phyloP scores from a whole-genome alignment of 164 flowering plant species.

The Buxus sempervirens region DNA sequence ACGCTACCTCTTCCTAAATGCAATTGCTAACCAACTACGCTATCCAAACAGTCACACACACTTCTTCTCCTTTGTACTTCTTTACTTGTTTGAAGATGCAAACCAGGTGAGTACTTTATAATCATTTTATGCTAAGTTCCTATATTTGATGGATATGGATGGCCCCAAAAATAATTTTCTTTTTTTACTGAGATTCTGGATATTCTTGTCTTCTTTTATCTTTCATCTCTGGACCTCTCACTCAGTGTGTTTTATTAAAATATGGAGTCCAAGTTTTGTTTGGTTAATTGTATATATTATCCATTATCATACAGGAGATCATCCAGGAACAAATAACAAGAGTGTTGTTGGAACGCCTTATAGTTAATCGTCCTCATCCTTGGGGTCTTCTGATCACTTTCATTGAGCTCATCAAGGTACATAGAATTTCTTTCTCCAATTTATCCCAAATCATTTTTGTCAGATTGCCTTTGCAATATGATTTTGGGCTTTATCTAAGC shows the following conservation, averaged over 20 bases:
- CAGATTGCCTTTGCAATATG: background rate
- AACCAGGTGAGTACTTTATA: slow-evolving; percentile 53
- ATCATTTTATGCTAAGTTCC: background rate
- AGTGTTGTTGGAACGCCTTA: slow-evolving; percentile 84
- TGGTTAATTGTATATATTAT: background rate
- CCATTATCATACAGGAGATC: slow-evolving; percentile 55
- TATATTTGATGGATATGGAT: too few relatives aligned
- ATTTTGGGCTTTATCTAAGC: background rate
- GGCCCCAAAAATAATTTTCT: background rate
- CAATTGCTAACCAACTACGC: slow-evolving; percentile 92
- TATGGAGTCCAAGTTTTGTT: too few relatives aligned
- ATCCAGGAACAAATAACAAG: slow-evolving; percentile 98
- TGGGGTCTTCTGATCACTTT: slow-evolving; percentile 98
- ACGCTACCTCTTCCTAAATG: slow-evolving; percentile 90
- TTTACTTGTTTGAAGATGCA: slow-evolving; percentile 79
- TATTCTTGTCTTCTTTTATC: background rate
- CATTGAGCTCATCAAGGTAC: slow-evolving; percentile 94
- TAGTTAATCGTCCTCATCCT: slow-evolving; percentile 93
- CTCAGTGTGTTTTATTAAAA: too few relatives aligned
- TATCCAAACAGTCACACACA: slow-evolving; percentile 98
- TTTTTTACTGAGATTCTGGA: background rate
- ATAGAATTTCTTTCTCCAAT: background rate
- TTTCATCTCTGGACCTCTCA: too few relatives aligned
- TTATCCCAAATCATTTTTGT: background rate
- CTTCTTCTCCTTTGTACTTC: slow-evolving; percentile 86